Base-by-base conservation (phyloP, 1,284 basidiomycete genomes). In the Malassezia pachydermatis region DNA sequence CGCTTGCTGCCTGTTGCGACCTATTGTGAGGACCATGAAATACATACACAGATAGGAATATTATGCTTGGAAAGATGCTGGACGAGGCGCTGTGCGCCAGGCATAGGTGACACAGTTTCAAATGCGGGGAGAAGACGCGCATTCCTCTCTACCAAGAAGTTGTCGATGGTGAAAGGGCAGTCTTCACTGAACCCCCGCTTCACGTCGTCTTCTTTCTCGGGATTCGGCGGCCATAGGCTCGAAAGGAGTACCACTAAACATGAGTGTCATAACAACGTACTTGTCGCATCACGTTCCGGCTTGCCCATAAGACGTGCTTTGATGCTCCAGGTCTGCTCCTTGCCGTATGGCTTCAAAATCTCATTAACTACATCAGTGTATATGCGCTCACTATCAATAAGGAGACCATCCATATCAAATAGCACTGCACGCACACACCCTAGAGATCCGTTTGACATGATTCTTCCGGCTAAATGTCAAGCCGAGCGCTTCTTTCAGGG, bases 261-360 rank as follows among this genome's bases (percentile, higher is more conserved):
- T 41, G 20, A 32, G 20, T 19, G 30, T 13, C 3, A 8, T 11
- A 4, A 8, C 14, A 17, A 43, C 16, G 61, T 68, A 47, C 58
- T 49, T 0, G 63, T 67, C 3, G 70, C 68, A 37, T 64, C 63
- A 5, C 66, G 51, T 39, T 71, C 67, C 2, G 69, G 70, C 41
- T 63, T 64, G 27, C 70, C 70, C 70, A 72, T 72, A 2, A 72
- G 55, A 36, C 57, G 56, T 22, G 62, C 55, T 52, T 72, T 72
- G 65, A 72, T 69, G 34, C 62, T 67, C 70, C 70, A 72, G 2
- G 63, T 66, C 55, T 70, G 65, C 51, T 70, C 58, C 41, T 70
- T 72, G 30, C 68, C 68, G 36, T 69, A 68, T 1, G 69, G 70
- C 19, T 34, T 46, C 20, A 72, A 54, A 5, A 72, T 55, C 29